Conservation (phyloP, 192 early-diverging fungal species). For the Coemansia sp. region DNA sequence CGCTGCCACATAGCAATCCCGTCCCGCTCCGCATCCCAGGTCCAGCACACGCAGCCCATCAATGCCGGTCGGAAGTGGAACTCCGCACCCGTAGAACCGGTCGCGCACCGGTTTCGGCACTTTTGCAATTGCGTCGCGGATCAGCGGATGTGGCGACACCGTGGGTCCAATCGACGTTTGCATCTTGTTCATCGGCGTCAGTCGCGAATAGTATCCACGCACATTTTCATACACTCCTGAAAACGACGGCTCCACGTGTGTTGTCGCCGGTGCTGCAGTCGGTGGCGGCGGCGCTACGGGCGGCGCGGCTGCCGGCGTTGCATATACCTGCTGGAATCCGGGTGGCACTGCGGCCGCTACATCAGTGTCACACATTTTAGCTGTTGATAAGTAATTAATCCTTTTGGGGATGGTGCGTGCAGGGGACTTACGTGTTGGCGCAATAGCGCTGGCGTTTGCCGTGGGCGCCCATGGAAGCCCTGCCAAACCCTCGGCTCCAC, state of each 20-base stretch:
- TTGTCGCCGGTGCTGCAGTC: neutral
- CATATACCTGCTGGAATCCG: conserved; percentile 31
- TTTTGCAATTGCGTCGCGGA: conserved; percentile 32
- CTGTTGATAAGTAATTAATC: neutral
- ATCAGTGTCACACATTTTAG: neutral
- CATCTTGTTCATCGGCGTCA: conserved; percentile 44
- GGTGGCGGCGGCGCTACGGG: neutral
- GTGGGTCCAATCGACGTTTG: conserved; percentile 45
- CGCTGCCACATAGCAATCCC: conserved; percentile 55
- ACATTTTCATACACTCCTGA: conserved; percentile 50
- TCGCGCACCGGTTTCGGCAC: conserved; percentile 40
- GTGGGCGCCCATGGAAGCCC: conserved; percentile 43
- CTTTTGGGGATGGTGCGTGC: neutral
- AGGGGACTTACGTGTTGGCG: conserved; percentile 31
- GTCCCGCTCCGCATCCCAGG: conserved; percentile 48
- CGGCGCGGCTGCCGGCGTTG: conserved; percentile 11
- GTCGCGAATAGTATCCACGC: conserved; percentile 52
- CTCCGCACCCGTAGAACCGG: conserved; percentile 50
- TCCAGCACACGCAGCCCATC: conserved; percentile 47
- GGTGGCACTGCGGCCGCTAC: conserved; percentile 32
- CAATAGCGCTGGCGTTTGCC: conserved; percentile 32
- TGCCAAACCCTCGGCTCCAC: conserved; percentile 41
- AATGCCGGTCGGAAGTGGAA: conserved; percentile 48
- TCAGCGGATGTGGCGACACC: conserved; percentile 26
- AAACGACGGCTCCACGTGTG: conserved; percentile 21